Evolutionary conservation across 768 basidiomycete species (phyloP), one percentile per base, ranked within the genome.

Genomic region (Leccinum imitatum): DNA sequence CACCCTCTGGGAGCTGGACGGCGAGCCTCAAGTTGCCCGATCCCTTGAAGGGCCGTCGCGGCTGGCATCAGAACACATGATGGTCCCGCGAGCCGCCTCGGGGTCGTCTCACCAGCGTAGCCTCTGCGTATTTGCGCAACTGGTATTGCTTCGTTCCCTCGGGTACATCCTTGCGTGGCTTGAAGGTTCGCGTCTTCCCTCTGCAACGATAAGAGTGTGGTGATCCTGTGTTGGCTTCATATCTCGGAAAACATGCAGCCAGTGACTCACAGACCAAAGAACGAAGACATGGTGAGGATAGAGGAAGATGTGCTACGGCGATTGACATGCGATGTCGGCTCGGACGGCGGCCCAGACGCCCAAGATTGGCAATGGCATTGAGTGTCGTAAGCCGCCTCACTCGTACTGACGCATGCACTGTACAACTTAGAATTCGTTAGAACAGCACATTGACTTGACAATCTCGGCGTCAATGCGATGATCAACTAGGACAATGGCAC

Each of bases 81-180:
- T 51, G 39, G 21, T 53, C 35, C 35, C 27, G 31, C 9, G 41
- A 41, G 15, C 23, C 10, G 27, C 19, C 27, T 48, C 13, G 3
- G 14, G 31, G 31, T 50, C 17, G 50, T 31, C 63, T 70, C 74
- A 91, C 94, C 73, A 95, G 77, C 30, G 95, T 96, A n/a, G 93
- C 93, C 71, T 95, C 94, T 8, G 94, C 94, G 70, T 95, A 98
- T 80, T 98, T 98, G 75, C 97, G 87, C 64, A 99, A 80, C 77
- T 98, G 96, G 73, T 95, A 98, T 72, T 98, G 96, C 76, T 96
- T 96, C 41, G 95, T 96, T 44, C 95, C 95, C 74, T 96, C 94
- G 5, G 94, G 91, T 23, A 95, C 89, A 72, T 93, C 92, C 76
- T 91, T 94, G 68, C 94, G 89, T 30, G 96, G 96, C 71, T 95